Evolutionary conservation across 1,284 basidiomycete species (phyloP).

Genomic region (Austroboletus novae-zelandiae): DNA sequence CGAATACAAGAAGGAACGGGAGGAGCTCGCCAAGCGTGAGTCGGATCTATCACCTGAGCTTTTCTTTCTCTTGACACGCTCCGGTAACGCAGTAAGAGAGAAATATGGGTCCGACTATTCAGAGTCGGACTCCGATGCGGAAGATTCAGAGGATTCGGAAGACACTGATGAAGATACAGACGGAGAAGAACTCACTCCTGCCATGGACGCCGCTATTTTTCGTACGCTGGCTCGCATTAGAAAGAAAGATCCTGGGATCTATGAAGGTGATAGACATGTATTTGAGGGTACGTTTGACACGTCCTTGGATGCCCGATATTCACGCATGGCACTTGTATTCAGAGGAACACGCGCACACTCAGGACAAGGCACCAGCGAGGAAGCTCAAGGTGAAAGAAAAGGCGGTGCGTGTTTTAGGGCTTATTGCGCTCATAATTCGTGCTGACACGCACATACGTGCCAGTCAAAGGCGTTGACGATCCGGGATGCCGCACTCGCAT

Average conservation of each 20-base stretch:
- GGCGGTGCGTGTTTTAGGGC: slow-evolving; percentile 33
- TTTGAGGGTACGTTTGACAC: slow-evolving; percentile 60
- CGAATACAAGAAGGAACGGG: slow-evolving; percentile 76
- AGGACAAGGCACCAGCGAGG: slow-evolving; percentile 21
- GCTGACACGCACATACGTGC: slow-evolving; percentile 7
- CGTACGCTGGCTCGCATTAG: slow-evolving; percentile 87
- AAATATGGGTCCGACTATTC: slow-evolving; percentile 79
- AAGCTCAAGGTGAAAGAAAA: slow-evolving; percentile 47
- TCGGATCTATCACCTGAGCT: slow-evolving; percentile 11
- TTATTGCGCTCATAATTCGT: neutral
- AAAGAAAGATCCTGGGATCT: slow-evolving; percentile 82
- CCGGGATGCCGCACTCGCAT: slow-evolving; percentile 56
- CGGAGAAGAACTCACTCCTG: slow-evolving; percentile 92
- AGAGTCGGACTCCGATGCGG: slow-evolving; percentile 62
- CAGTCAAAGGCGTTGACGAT: slow-evolving; percentile 62
- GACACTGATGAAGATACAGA: slow-evolving; percentile 91
- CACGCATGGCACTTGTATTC: neutral
- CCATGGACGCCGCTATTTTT: slow-evolving; percentile 93
- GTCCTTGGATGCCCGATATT: neutral
- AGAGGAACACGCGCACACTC: slow-evolving; percentile 67
- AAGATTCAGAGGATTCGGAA: slow-evolving; percentile 71
- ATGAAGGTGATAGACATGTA: slow-evolving; percentile 67
- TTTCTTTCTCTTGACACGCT: neutral
- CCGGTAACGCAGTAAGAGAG: slow-evolving; percentile 61
- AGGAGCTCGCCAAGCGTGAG: slow-evolving; percentile 77